Evolutionary conservation across 441 rosid genomes (phyloP).

Genomic region (Brassica balearica): DNA sequence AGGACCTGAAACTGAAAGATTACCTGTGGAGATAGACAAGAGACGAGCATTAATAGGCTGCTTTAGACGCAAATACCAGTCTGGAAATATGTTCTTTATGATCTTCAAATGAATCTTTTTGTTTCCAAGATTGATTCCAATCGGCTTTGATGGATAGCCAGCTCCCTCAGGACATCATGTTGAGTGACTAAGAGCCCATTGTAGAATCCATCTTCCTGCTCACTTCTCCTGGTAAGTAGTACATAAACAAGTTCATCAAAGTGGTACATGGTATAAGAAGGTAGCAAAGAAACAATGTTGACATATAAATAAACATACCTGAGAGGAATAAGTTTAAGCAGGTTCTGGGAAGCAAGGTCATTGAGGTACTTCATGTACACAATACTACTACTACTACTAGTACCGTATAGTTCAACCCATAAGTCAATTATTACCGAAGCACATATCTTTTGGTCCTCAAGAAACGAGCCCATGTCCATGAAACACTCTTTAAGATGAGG

Average conservation of each 20-base stretch:
- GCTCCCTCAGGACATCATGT: neutral
- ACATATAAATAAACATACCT: constrained; percentile 11
- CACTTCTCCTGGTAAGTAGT: constrained; percentile 33
- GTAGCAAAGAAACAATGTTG: neutral
- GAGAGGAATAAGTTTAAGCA: constrained; percentile 26
- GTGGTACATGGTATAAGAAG: neutral
- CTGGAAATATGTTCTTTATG: neutral
- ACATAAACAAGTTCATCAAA: neutral
- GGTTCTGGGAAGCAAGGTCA: constrained; percentile 36
- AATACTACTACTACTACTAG: constrained; percentile 41
- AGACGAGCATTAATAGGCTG: neutral
- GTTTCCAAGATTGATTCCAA: neutral
- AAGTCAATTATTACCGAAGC: constrained; percentile 58
- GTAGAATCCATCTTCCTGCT: constrained; percentile 37
- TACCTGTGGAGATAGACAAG: constrained; percentile 1
- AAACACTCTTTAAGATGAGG: constrained; percentile 55
- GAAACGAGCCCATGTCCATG: constrained; percentile 70
- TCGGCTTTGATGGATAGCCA: neutral
- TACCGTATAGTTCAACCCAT: constrained; percentile 60
- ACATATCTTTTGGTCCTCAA: constrained; percentile 65
- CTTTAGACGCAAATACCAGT: neutral
- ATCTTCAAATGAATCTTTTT: neutral
- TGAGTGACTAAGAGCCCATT: neutral
- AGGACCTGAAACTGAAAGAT: neutral
- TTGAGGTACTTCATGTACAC: constrained; percentile 26